phyloP scores from a whole-genome alignment of 2,329 filamentous ascomycete genomes.

The Scytalidium sp. region DNA sequence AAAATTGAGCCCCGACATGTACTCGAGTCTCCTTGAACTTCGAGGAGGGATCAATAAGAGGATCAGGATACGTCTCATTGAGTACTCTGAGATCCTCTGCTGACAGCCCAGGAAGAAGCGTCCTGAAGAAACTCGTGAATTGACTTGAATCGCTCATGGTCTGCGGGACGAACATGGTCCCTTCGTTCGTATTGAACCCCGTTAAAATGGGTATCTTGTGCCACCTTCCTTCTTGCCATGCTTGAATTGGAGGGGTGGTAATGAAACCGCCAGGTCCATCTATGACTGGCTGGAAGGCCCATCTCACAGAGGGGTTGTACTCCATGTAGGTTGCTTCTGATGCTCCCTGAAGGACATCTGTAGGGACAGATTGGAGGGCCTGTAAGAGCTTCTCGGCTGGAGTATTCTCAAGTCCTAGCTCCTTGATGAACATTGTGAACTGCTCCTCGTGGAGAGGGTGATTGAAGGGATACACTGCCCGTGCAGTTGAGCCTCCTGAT shows the following conservation, averaged over 20 bases:
- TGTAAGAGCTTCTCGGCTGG: slow-evolving; percentile 45
- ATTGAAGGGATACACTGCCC: slow-evolving; percentile 47
- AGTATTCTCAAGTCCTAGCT: slow-evolving; percentile 45
- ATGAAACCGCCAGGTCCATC: slow-evolving; percentile 55
- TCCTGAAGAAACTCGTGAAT: slow-evolving; percentile 59
- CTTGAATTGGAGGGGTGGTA: slow-evolving; percentile 52
- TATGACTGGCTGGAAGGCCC: slow-evolving; percentile 69
- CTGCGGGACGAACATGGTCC: slow-evolving; percentile 58
- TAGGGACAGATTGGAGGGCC: slow-evolving; percentile 43
- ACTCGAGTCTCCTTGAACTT: slow-evolving; percentile 36
- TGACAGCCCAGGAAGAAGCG: slow-evolving; percentile 56
- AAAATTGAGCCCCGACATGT: slow-evolving; percentile 51
- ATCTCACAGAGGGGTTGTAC: slow-evolving; percentile 43
- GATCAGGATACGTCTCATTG: slow-evolving; percentile 61
- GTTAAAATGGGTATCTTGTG: slow-evolving; percentile 62
- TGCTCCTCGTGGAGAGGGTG: slow-evolving; percentile 58
- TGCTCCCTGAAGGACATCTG: slow-evolving; percentile 36
- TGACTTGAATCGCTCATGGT: slow-evolving; percentile 42
- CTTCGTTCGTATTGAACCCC: slow-evolving; percentile 70
- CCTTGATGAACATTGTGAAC: slow-evolving; percentile 50
- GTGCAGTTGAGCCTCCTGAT: slow-evolving; percentile 53
- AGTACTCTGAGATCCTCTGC: slow-evolving; percentile 50
- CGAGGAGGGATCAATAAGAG: slow-evolving; percentile 36
- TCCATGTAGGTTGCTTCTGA: slow-evolving; percentile 40
- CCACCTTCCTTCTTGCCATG: slow-evolving; percentile 51